Base-by-base conservation (phyloP, 2,329 filamentous ascomycete species). In the Lachnellula hyalina region DNA sequence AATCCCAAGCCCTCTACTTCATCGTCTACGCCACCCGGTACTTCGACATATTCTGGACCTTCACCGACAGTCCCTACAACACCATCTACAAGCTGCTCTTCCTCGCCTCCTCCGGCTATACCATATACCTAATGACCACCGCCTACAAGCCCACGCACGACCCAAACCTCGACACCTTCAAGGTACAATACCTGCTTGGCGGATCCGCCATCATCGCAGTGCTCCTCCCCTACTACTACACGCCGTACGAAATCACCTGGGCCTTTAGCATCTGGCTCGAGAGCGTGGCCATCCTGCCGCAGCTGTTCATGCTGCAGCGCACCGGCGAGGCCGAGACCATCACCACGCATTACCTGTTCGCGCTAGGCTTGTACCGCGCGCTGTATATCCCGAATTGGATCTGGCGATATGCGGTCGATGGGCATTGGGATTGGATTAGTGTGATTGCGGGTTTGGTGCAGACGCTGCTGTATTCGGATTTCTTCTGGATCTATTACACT, bases 321-420 rank as follows among this genome's bases (percentile, higher is more conserved):
- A 99, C 94, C 0, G 95, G 94, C 63, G 93, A 97, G 76, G 95
- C 94, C 11, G 94, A 99, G 76, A 96, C 94, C n/a, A 99, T 99
- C 69, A 99, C 94, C 12, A 96, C 92, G 1, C 93, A 99, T 74
- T 99, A 99, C 72, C 82, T 99, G 42, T 96, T 96, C 69, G 93
- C 95, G 14, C 79, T 99, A 38, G 94, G 94, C 35, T 77, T 86
- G 60, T 99, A 99, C 77, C 82, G 94, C 54, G 90, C 92, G 3
- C 79, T 99, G 54, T 99, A 99, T 75, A 99, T 99, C 65, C 94
- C 94, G 63, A 99, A 99, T 76, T 99, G 94, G 94, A 85, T 97
- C 67, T 97, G 90, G 75, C 81, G 94, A 53, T 97, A 93, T 74
- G 82, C 89, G 64, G 80, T 82, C 50, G 91, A 96, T 72, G 77